Evolutionary conservation across 805 yeast genomes (phyloP).

Genomic region (Candida railenensis): DNA sequence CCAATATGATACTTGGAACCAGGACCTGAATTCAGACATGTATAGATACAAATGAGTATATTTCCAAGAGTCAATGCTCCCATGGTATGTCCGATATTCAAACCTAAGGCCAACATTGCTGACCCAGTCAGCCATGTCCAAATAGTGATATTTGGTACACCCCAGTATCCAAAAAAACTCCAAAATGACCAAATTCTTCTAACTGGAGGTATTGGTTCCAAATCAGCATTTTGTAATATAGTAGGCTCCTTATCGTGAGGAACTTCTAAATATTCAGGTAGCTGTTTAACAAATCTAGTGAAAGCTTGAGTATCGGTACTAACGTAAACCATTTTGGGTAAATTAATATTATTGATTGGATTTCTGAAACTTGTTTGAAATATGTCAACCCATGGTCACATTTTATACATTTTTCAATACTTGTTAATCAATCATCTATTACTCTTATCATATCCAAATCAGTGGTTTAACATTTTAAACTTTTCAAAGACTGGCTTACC

Average conservation of each 20-base stretch:
- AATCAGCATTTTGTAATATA: constrained; percentile 4
- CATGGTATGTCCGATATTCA: constrained; percentile 9
- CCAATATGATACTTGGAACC: constrained; percentile 11
- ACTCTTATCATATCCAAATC: not conserved
- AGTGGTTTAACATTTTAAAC: not conserved
- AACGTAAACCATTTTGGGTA: not conserved
- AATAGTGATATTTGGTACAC: constrained; percentile 40
- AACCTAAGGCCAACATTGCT: constrained; percentile 41
- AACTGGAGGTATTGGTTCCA: constrained; percentile 35
- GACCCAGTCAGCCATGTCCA: constrained; percentile 41
- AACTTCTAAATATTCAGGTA: constrained; percentile 4
- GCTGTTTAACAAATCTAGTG: not conserved
- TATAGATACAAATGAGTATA: constrained; percentile 9
- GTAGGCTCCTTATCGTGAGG: constrained; percentile 9
- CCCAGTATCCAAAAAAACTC: constrained; percentile 42
- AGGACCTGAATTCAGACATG: constrained; percentile 10
- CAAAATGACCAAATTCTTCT: constrained; percentile 45
- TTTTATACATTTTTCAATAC: not conserved
- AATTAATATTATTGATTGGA: not conserved
- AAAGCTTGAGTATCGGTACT: not conserved
- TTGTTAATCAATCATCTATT: not conserved
- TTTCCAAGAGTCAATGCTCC: constrained; percentile 12
- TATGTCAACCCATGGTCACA: not conserved
- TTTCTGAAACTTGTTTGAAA: not conserved
- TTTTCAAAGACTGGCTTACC: not conserved